Conservation (phyloP, 2,329 filamentous ascomycete genomes). For the Cladosporium cucumerinum region DNA sequence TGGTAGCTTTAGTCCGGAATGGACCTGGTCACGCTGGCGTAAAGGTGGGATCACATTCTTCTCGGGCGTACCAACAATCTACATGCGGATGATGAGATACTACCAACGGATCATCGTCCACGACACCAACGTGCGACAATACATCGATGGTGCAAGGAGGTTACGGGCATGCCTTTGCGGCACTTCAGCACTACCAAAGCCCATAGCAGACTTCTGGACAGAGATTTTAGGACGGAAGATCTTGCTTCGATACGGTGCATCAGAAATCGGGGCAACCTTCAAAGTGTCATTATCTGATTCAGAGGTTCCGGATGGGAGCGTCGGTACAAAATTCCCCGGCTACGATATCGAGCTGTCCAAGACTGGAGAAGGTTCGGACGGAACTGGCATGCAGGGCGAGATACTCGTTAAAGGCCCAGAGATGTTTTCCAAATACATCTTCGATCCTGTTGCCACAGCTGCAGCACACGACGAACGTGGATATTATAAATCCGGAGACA, state of each 20-base stretch:
- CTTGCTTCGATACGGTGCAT: conserved; percentile 50
- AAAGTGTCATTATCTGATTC: conserved; percentile 45
- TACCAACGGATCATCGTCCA: conserved; percentile 38
- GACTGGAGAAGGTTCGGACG: conserved; percentile 36
- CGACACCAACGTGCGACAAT: conserved; percentile 34
- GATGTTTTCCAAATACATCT: conserved; percentile 36
- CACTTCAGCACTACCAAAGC: conserved; percentile 49
- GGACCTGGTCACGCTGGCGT: conserved; percentile 48
- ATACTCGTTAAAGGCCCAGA: conserved; percentile 40
- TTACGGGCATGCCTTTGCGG: conserved; percentile 45
- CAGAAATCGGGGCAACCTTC: conserved; percentile 50
- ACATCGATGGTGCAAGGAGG: conserved; percentile 42
- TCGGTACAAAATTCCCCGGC: conserved; percentile 48
- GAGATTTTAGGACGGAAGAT: conserved; percentile 43
- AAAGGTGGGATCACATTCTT: conserved; percentile 45
- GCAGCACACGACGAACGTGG: conserved; percentile 31
- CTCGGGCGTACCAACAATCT: conserved; percentile 52
- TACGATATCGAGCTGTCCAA: conserved; percentile 44
- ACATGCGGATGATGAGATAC: conserved; percentile 48
- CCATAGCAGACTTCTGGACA: conserved; percentile 52
- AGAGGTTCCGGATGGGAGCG: conserved; percentile 41
- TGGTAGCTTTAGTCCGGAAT: conserved; percentile 41
- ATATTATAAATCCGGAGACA: conserved; percentile 35
- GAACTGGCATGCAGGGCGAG: conserved; percentile 41
- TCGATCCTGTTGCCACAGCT: conserved; percentile 31